Conservation (phyloP, 768 basidiomycete species). For the Asterophora lycoperdoides region DNA sequence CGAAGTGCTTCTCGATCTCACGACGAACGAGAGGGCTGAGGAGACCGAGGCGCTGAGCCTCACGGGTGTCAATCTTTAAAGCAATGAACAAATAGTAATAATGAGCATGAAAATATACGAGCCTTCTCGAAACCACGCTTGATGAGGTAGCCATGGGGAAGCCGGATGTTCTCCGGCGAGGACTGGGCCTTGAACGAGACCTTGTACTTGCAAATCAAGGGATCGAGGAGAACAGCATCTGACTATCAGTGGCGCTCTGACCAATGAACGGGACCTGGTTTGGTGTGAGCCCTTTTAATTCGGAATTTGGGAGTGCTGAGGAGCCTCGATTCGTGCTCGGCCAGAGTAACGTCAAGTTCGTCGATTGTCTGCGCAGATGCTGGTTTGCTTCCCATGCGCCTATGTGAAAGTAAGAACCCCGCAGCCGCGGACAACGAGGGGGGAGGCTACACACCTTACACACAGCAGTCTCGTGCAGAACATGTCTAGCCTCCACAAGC, state of each 20-base stretch:
- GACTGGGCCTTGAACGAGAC: constrained; percentile 92
- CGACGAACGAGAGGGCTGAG: constrained; percentile 95
- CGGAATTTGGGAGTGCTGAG: too few relatives aligned
- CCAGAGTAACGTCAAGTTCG: too few relatives aligned
- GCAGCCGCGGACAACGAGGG: not conserved
- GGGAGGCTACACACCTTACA: constrained; percentile 59
- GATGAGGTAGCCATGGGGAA: constrained; percentile 93
- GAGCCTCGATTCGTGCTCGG: too few relatives aligned
- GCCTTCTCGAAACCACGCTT: constrained; percentile 98
- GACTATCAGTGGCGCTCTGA: too few relatives aligned
- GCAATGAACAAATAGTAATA: not conserved
- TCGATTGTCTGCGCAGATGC: too few relatives aligned
- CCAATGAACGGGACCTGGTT: too few relatives aligned
- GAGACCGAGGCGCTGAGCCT: constrained; percentile 94
- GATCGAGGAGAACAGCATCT: too few relatives aligned
- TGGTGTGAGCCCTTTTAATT: too few relatives aligned
- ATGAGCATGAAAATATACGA: constrained; percentile 2
- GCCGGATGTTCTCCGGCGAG: constrained; percentile 97
- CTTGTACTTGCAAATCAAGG: constrained; percentile 86
- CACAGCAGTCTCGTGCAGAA: constrained; percentile 89
- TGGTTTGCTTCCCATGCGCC: constrained; percentile 75
- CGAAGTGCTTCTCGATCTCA: constrained; percentile 99
- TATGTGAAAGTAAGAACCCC: constrained; percentile 24
- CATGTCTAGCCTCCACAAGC: constrained; percentile 89
- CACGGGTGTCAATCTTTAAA: constrained; percentile 86